Evolutionary conservation across 2,329 filamentous ascomycete species (phyloP), one percentile per base, ranked within the genome.

Genomic region (Xylaria sp.): DNA sequence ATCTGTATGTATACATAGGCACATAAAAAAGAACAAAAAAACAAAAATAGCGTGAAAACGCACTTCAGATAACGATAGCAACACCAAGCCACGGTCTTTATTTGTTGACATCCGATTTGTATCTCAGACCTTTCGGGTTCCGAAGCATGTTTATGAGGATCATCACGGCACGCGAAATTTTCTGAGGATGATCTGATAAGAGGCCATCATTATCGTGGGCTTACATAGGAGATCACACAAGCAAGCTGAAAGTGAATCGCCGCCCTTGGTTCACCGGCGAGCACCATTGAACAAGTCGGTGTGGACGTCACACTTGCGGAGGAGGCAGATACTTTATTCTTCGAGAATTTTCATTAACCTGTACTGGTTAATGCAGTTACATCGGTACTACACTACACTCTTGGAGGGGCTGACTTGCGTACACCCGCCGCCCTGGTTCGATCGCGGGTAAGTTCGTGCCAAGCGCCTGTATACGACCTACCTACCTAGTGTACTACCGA

Each of bases 401-500:
- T 63, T 32, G n/a, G n/a, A n/a, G n/a, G n/a, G n/a, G n/a, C n/a
- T n/a, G n/a, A n/a, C n/a, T n/a, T n/a, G n/a, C n/a, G n/a, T n/a
- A n/a, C n/a, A 18, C 40, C 60, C 60, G 37, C 65, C 13, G 35
- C 53, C 65, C 27, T 53, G 60, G 54, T 63, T 58, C 59, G n/a
- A 44, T 59, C 16, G 32, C 37, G 47, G 54, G 44, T 44, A 37
- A 37, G 65, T 58, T 37, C 53, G 25, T 40, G 44, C 59, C 13
- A 50, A 62, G 58, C 35, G 53, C 29, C 21, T 21, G 23, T 29
- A 25, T 47, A 44, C 55, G 8, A 57, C 21, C 23, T 18, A 27
- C 40, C 40, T 42, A 13, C 32, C 29, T 55, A n/a, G n/a, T n/a
- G n/a, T n/a, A n/a, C n/a, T n/a, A n/a, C n/a, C n/a, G n/a, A n/a